A percentile compares a stretch with the other conserved stretches of the same genome.
Conservation (phyloP, 805 yeast species). For the Wickerhamiella kurtzmanii region DNA sequence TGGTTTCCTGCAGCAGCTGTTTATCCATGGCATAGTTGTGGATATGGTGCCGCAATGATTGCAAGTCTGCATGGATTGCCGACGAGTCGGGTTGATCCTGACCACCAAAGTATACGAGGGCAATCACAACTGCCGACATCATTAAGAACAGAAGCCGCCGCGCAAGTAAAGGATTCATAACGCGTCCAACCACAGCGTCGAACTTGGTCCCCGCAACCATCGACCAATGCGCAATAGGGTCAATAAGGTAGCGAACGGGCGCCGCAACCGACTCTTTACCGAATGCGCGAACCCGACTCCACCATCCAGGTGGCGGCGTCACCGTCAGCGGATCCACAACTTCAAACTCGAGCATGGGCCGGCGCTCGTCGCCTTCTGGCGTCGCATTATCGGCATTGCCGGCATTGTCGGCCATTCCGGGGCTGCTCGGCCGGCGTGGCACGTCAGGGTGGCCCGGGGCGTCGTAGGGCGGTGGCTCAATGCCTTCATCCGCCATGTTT, state of each 20-base stretch:
- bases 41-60: slow-evolving; percentile 28
- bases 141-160: slow-evolving; percentile 57
- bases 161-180: slow-evolving; percentile 81
- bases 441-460: neutral
- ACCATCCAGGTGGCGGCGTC: slow-evolving; percentile 1
- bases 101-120: slow-evolving; percentile 39
- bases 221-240: slow-evolving; percentile 35
- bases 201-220: slow-evolving; percentile 28
- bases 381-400: no score
- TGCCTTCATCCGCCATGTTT: neutral
- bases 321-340: neutral
- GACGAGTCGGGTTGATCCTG: slow-evolving; percentile 17
- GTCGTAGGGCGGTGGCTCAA: neutral
- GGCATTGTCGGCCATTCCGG: no score
- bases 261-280: slow-evolving; percentile 20
- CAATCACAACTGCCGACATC: slow-evolving; percentile 44
- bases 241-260: slow-evolving; percentile 33
- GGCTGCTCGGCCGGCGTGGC: no score
- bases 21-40: slow-evolving; percentile 21
- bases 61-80: slow-evolving; percentile 44
- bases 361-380: slow-evolving; percentile 35
- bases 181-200: slow-evolving; percentile 44
- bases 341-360: slow-evolving; percentile 1
- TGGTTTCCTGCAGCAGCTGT: slow-evolving; percentile 45
- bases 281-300: slow-evolving; percentile 6